phyloP scores from a whole-genome alignment of 768 basidiomycete species.

The Tricholoma saponaceum region DNA sequence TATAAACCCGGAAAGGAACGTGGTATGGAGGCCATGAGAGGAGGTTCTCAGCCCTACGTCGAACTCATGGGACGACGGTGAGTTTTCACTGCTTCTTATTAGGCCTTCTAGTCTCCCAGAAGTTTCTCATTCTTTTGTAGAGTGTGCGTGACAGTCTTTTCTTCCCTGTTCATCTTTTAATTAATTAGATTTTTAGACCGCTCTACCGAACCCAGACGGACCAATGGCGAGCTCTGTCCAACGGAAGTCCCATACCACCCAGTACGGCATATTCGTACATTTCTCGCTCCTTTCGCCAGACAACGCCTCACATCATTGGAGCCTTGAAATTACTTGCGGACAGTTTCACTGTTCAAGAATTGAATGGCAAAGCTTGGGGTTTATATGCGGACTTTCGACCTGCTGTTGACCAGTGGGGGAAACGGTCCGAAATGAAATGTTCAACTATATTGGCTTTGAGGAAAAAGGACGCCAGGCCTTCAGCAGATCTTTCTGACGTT shows the following conservation, averaged over 20 bases:
- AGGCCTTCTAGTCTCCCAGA: not conserved
- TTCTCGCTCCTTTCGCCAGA: constrained; percentile 73
- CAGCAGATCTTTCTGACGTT: constrained; percentile 8
- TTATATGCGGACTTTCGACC: constrained; percentile 91
- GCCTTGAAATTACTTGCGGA: constrained; percentile 65
- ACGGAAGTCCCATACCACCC: constrained; percentile 67
- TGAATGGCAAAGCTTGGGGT: constrained; percentile 66
- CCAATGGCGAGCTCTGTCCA: constrained; percentile 82
- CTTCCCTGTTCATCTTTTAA: not conserved
- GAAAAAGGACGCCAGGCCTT: constrained; percentile 22
- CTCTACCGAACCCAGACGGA: constrained; percentile 66
- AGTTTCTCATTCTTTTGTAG: not conserved
- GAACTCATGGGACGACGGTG: constrained; percentile 80
- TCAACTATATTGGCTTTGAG: constrained; percentile 61
- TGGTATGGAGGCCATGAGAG: constrained; percentile 49
- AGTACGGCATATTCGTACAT: constrained; percentile 82
- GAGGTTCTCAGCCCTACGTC: constrained; percentile 75
- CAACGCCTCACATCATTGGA: constrained; percentile 73
- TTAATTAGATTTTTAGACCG: constrained; percentile 47
- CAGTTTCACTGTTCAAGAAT: constrained; percentile 52
- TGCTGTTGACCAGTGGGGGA: constrained; percentile 78
- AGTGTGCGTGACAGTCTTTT: not conserved
- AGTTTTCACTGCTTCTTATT: constrained; percentile 6
- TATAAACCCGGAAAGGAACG: constrained; percentile 52
- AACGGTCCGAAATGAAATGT: constrained; percentile 70